phyloP scores from a whole-genome alignment of 2,329 filamentous ascomycete genomes.

The Clonostachys sp. region DNA sequence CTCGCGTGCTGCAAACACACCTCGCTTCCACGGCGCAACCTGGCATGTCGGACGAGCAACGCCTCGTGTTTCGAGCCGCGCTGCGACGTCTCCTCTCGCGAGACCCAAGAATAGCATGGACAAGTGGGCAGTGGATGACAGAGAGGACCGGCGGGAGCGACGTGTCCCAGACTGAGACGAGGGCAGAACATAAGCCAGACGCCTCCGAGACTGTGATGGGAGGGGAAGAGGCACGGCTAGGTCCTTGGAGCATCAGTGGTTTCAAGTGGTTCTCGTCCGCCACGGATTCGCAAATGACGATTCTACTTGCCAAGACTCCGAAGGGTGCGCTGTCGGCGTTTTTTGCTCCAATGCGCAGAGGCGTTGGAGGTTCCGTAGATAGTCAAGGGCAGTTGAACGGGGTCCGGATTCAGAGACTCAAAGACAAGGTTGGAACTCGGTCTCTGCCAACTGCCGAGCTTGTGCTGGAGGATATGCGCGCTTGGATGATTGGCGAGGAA shows the following conservation, averaged over 20 bases:
- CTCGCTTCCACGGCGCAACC: constrained; percentile 22
- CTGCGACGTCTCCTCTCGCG: constrained; percentile 48
- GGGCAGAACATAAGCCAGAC: constrained; percentile 27
- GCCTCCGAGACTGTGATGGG: background rate
- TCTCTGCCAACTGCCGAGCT: constrained; percentile 70
- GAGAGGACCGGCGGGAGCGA: constrained; percentile 66
- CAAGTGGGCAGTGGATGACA: constrained; percentile 76
- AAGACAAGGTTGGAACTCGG: constrained; percentile 68
- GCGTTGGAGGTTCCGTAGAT: constrained; percentile 16
- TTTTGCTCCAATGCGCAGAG: constrained; percentile 56
- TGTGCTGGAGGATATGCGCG: constrained; percentile 58
- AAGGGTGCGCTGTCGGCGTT: constrained; percentile 51
- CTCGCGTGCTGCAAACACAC: constrained; percentile 41
- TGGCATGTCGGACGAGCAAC: constrained; percentile 18
- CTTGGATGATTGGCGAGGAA: constrained; percentile 61
- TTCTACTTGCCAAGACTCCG: constrained; percentile 57
- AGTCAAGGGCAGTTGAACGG: constrained; percentile 55
- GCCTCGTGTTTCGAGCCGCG: constrained; percentile 43
- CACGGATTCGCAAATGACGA: constrained; percentile 39
- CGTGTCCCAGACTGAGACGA: constrained; percentile 63
- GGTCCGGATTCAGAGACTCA: constrained; percentile 62
- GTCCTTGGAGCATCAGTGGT: constrained; percentile 50
- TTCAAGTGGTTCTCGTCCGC: constrained; percentile 56
- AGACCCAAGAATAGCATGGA: constrained; percentile 52
- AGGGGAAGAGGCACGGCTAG: background rate